A percentile compares a stretch with the other conserved stretches of the same genome.
phyloP scores from a whole-genome alignment of 129 eudicot species.

The Centrapalus pauciflorus region DNA sequence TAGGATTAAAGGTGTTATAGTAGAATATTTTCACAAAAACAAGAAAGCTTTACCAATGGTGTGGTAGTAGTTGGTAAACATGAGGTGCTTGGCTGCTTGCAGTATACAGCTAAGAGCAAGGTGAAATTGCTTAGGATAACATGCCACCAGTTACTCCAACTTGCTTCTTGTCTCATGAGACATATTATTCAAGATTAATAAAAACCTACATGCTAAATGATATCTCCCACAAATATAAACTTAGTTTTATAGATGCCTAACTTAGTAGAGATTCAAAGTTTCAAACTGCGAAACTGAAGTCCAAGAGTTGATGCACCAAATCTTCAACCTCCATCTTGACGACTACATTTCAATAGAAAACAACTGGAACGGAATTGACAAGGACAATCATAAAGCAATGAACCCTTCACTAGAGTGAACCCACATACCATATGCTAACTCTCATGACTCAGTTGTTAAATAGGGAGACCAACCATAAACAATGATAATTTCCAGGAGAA shows the following conservation, averaged over 20 bases:
- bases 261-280: neutral
- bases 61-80: neutral
- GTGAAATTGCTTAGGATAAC: too few relatives aligned
- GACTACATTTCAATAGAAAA: neutral
- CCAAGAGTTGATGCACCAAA: neutral
- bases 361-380: neutral
- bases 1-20: neutral
- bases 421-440: neutral
- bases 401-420: slow-evolving; percentile 3
- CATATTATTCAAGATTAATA: too few relatives aligned
- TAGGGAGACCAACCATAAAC: neutral
- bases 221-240: too few relatives aligned
- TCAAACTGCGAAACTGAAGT: neutral
- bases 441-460: neutral
- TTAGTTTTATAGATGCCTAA: too few relatives aligned
- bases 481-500: neutral
- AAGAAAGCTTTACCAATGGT: neutral
- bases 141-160: too few relatives aligned
- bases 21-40: neutral
- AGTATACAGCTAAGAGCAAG: too few relatives aligned
- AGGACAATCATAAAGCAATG: neutral
- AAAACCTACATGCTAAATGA: too few relatives aligned
- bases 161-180: too few relatives aligned
- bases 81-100: too few relatives aligned
- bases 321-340: neutral